A percentile compares a stretch with the other conserved stretches of the same genome.
Evolutionary conservation across 1,139 yeast genomes (phyloP).

Genomic region (Geotrichum histeridarum): DNA sequence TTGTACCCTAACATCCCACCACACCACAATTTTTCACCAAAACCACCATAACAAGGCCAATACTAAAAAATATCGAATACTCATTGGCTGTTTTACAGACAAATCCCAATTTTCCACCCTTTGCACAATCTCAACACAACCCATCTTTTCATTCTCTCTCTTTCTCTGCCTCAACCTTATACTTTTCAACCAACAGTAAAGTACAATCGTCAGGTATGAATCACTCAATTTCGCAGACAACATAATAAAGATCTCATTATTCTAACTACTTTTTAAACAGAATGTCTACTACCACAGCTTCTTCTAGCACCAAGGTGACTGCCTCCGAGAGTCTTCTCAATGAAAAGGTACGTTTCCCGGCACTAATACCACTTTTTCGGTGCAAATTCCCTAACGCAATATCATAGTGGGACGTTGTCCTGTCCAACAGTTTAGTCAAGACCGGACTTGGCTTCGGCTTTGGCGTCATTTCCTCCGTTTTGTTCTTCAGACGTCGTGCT

Average conservation of each 20-base stretch:
- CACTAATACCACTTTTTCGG: neutral
- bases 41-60: neutral
- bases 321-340: conserved; percentile 68
- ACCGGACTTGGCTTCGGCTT: conserved; percentile 97
- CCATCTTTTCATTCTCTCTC: neutral
- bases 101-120: no score
- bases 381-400: neutral
- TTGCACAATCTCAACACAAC: neutral
- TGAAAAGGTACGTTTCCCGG: conserved; percentile 50
- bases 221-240: neutral
- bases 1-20: neutral
- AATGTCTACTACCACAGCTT: conserved; percentile 30
- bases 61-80: no score
- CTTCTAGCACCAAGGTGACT: conserved; percentile 37
- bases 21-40: neutral
- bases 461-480: conserved; percentile 90
- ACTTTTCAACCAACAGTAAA: neutral
- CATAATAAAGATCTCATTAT: neutral
- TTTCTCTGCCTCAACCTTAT: neutral
- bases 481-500: conserved; percentile 85
- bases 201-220: neutral
- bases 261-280: neutral
- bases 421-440: conserved; percentile 89
- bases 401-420: conserved; percentile 83
- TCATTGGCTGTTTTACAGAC: neutral